Conservation (phyloP, 345 rosid species). For the Luvunga scandens region DNA sequence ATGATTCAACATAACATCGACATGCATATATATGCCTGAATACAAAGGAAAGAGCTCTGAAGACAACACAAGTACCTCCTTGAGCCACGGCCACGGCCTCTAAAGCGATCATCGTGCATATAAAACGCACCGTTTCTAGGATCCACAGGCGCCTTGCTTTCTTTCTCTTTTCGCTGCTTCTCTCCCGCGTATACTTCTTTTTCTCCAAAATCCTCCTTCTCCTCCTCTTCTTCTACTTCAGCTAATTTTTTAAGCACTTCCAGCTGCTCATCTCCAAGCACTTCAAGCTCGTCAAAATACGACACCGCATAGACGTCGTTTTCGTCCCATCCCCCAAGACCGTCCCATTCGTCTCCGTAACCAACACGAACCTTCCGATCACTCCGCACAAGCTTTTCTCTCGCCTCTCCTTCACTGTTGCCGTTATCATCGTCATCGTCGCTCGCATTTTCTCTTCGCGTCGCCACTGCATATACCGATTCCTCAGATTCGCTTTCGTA, state of each 20-base stretch:
- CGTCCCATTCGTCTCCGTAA: conserved; percentile 16
- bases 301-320: conserved; percentile 5
- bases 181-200: background rate
- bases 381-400: background rate
- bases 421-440: background rate
- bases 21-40: background rate
- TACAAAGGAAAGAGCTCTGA: too few relatives aligned
- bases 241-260: background rate
- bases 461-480: background rate
- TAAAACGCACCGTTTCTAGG: conserved; percentile 22
- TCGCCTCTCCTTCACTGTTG: conserved; percentile 1
- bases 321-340: conserved; percentile 10
- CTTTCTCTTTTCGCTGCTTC: conserved; percentile 2
- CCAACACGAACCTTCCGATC: background rate
- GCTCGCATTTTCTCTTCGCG: conserved; percentile 17
- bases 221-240: background rate
- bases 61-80: background rate
- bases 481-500: conserved; percentile 9
- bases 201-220: background rate
- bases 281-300: background rate
- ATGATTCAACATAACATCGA: background rate
- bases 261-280: background rate
- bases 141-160: conserved; percentile 5
- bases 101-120: conserved; percentile 29
- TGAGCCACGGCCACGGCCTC: conserved; percentile 2